phyloP scores from a whole-genome alignment of 225 moss, liverwort and hornwort genomes.

The Pseudisothecium myosuroides region DNA sequence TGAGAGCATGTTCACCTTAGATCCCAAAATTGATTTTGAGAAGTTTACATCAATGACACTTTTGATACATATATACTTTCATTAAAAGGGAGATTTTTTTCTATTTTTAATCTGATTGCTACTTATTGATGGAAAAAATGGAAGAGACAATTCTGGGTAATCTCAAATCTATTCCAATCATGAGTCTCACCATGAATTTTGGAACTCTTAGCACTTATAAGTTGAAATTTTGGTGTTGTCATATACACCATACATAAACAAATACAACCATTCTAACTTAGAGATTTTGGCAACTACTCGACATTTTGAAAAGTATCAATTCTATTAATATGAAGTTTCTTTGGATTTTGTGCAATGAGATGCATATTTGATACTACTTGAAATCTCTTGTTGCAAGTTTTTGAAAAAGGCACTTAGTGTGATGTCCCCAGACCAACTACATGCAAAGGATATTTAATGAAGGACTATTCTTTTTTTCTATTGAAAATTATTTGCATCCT shows the following conservation, averaged over 20 bases:
- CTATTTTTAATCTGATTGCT: background rate
- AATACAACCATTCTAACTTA: background rate
- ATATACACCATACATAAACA: background rate
- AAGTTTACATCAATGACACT: too few species aligned
- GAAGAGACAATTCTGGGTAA: too few species aligned
- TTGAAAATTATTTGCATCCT: too few species aligned
- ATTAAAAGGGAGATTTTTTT: background rate
- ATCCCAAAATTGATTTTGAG: too few species aligned
- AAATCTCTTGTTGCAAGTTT: too few species aligned
- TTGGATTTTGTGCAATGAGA: background rate
- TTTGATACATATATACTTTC: background rate
- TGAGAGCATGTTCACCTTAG: too few species aligned
- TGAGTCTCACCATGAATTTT: too few species aligned
- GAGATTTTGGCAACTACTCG: background rate
- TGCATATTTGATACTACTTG: background rate
- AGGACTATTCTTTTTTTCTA: too few species aligned
- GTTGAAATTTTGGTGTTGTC: background rate
- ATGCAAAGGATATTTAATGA: too few species aligned
- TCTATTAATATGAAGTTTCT: background rate
- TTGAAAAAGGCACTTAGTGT: too few species aligned
- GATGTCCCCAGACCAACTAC: background rate
- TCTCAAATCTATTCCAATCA: too few species aligned
- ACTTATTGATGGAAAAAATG: too few species aligned
- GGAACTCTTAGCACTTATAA: background rate
- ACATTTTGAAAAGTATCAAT: background rate